Evolutionary conservation across 176 grass and related monocot species (phyloP).

Genomic region (Oryza australiensis): DNA sequence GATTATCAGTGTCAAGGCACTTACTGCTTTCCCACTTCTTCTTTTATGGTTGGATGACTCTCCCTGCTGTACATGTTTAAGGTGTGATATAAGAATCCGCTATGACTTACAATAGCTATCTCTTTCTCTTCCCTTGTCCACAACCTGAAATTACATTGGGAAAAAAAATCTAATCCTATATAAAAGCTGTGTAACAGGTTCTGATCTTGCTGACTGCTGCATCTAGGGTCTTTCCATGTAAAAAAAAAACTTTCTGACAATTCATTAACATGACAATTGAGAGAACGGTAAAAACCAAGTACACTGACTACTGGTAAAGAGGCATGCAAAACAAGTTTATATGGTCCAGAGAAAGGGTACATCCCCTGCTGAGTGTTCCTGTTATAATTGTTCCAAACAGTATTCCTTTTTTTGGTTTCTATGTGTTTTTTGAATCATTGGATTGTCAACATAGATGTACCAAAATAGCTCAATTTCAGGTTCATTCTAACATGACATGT

Average conservation of each 20-base stretch:
- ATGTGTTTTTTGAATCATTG: not conserved
- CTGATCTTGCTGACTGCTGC: not conserved
- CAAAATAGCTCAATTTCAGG: not conserved
- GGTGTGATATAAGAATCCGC: conserved; percentile 70
- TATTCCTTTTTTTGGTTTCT: not conserved
- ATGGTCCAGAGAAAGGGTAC: not conserved
- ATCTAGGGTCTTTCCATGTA: not conserved
- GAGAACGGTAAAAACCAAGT: not conserved
- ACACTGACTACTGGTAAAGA: not conserved
- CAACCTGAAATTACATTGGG: conserved; percentile 61
- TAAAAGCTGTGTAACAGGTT: not conserved
- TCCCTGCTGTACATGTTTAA: conserved; percentile 62
- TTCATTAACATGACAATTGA: not conserved
- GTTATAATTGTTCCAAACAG: not conserved
- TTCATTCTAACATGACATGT: not conserved
- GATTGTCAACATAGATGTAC: not conserved
- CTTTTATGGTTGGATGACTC: conserved; percentile 61
- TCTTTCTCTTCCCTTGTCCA: conserved; percentile 89
- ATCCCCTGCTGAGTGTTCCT: not conserved
- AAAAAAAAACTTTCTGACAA: not conserved
- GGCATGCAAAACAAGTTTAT: not conserved
- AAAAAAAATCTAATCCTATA: not conserved
- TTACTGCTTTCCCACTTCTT: conserved; percentile 70
- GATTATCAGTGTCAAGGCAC: not conserved
- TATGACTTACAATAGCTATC: conserved; percentile 84